A percentile compares a stretch with the other conserved stretches of the same genome.
Evolutionary conservation across 345 rosid species (phyloP).

Genomic region (Citrus glauca): DNA sequence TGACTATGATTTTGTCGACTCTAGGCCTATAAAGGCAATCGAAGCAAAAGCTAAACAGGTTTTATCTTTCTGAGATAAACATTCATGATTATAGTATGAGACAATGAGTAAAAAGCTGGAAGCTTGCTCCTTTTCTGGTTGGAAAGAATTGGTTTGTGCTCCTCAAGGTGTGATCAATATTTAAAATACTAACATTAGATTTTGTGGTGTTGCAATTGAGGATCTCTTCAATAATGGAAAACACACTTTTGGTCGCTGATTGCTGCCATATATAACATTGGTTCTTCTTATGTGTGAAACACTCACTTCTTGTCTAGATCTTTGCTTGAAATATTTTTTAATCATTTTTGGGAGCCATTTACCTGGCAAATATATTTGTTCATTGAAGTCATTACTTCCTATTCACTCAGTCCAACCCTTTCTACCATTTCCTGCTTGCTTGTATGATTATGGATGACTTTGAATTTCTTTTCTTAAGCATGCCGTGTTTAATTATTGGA

Average conservation of each 20-base stretch:
- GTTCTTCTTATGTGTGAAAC: background rate
- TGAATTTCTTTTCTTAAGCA: background rate
- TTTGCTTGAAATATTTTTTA: background rate
- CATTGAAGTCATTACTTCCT: background rate
- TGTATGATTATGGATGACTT: background rate
- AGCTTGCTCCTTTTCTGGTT: background rate
- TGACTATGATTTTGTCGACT: background rate
- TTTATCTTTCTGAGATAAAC: background rate
- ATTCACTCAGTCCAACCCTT: background rate
- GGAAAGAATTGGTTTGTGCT: background rate
- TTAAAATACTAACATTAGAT: background rate
- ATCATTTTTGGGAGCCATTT: background rate
- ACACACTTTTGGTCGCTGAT: background rate
- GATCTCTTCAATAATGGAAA: slow-evolving; percentile 1
- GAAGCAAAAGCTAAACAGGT: background rate
- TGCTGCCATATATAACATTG: background rate
- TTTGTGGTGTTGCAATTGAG: background rate
- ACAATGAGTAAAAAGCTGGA: background rate
- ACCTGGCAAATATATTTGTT: background rate
- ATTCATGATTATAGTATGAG: background rate
- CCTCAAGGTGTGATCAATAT: background rate
- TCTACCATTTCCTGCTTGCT: background rate
- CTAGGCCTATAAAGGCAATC: background rate
- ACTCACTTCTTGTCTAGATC: background rate
- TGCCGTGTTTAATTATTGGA: background rate